These are phyloP conservation scores for Durotheca rogersii DNA, from an alignment of 495 filamentous ascomycete species.

Conservation along the genomic window DNA sequence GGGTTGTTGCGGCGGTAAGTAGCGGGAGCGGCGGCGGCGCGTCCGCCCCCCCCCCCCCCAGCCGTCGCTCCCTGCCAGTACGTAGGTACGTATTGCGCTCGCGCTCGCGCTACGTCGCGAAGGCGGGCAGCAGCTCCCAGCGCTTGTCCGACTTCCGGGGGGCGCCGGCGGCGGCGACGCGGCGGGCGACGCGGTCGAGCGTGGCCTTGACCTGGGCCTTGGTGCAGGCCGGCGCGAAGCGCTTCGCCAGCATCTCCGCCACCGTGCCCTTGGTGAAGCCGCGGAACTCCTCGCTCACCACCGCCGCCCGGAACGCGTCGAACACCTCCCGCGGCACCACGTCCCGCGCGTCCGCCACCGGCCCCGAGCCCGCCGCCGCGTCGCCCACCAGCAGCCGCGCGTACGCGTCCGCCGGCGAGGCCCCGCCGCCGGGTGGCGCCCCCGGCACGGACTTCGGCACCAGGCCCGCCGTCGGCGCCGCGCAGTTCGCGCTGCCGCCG, in stretches of 20 bases:
- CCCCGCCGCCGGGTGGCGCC: conserved; percentile 15
- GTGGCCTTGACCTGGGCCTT: conserved; percentile 73
- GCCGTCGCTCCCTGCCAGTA: too few species aligned
- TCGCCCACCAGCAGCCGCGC: conserved; percentile 1
- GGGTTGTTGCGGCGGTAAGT: too few species aligned
- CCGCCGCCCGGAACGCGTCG: conserved; percentile 67
- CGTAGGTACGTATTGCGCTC: too few species aligned
- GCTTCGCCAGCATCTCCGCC: conserved; percentile 70
- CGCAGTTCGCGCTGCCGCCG: too few species aligned
- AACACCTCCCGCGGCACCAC: conserved; percentile 62
- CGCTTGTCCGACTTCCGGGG: conserved; percentile 43
- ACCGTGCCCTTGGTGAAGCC: conserved; percentile 73
- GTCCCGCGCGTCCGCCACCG: conserved; percentile 42
- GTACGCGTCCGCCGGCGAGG: conserved; percentile 22
- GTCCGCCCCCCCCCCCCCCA: too few species aligned
- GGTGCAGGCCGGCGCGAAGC: conserved; percentile 70
- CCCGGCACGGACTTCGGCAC: too few species aligned
- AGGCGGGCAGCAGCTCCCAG: conserved; percentile 23
- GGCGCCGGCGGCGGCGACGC: conserved; percentile 50
- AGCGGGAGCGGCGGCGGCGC: too few species aligned
- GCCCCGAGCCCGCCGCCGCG: conserved; percentile 2
- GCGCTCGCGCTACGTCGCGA: too few species aligned
- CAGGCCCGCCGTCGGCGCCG: too few species aligned
- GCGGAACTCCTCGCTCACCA: conserved; percentile 55
- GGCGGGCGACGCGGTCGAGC: conserved; percentile 65